These are phyloP conservation scores for Dissophora ornata DNA, from an alignment of 192 early-diverging fungal genomes.

Conservation along the genomic window DNA sequence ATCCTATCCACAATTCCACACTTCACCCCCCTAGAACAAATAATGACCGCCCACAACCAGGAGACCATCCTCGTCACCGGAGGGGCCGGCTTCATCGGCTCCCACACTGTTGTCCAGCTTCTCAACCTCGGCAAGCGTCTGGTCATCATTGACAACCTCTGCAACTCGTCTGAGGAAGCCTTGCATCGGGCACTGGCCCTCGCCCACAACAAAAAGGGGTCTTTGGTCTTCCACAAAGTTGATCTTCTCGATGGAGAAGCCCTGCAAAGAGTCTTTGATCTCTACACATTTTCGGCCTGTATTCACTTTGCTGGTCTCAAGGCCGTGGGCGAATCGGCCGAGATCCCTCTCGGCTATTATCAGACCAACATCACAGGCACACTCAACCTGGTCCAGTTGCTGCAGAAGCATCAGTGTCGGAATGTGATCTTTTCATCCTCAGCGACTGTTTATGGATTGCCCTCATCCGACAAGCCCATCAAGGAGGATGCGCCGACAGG, in stretches of 20 bases:
- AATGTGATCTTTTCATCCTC: conserved; percentile 95
- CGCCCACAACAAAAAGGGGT: conserved; percentile 58
- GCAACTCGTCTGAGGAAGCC: conserved; percentile 80
- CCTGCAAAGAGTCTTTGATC: conserved; percentile 77
- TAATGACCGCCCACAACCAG: too few relatives aligned
- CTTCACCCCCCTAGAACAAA: too few relatives aligned
- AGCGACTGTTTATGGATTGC: conserved; percentile 88
- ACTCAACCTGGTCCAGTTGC: conserved; percentile 81
- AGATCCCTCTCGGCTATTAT: conserved; percentile 89
- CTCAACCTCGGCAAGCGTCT: conserved; percentile 74
- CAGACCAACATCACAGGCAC: conserved; percentile 94
- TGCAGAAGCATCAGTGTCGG: conserved; percentile 82
- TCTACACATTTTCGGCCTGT: conserved; percentile 64
- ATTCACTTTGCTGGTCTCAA: conserved; percentile 93
- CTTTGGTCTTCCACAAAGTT: conserved; percentile 72
- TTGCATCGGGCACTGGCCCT: conserved; percentile 77
- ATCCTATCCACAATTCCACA: too few relatives aligned
- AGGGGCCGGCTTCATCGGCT: conserved; percentile 92
- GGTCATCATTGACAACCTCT: conserved; percentile 91
- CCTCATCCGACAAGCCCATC: conserved; percentile 59
- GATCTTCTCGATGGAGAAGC: conserved; percentile 82
- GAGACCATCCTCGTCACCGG: conserved; percentile 71
- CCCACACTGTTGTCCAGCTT: conserved; percentile 90
- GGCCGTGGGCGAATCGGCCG: conserved; percentile 83
- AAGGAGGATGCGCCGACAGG: conserved; percentile 75